Conservation (phyloP, 129 eudicot species). For the Centrapalus pauciflorus region DNA sequence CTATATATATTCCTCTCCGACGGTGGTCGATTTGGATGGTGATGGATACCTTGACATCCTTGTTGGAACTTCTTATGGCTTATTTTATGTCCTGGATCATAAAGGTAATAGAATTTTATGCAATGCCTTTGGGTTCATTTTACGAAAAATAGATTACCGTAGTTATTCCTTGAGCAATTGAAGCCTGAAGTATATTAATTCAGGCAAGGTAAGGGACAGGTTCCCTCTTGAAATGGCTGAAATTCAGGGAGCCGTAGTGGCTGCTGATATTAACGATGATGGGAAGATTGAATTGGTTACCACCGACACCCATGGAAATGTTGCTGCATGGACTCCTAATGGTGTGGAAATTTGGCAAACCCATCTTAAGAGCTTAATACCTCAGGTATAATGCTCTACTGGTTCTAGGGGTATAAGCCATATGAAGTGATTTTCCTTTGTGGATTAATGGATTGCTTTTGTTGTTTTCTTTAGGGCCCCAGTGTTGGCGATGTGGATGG, state of each 20-base stretch:
- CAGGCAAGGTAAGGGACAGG: conserved; percentile 89
- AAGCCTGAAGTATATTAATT: conserved; percentile 5
- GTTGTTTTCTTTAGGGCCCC: conserved; percentile 47
- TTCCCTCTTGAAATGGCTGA: conserved; percentile 99
- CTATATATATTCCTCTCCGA: conserved; percentile 87
- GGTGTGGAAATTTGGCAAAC: conserved; percentile 91
- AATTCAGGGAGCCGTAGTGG: conserved; percentile 91
- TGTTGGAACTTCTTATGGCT: conserved; percentile 96
- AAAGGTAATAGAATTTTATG: conserved; percentile 49
- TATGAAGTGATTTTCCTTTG: conserved; percentile 3
- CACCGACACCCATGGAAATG: conserved; percentile 85
- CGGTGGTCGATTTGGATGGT: conserved; percentile 94
- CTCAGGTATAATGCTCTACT: conserved; percentile 48
- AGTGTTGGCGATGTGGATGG: conserved; percentile 96
- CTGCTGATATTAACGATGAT: conserved; percentile 96
- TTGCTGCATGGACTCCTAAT: conserved; percentile 98
- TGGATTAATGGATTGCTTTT: neutral
- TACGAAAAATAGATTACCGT: neutral
- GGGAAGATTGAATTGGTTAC: conserved; percentile 94
- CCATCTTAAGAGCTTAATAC: conserved; percentile 89
- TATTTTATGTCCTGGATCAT: conserved; percentile 87
- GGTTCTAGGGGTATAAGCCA: neutral
- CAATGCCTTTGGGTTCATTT: too few species aligned
- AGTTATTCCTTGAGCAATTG: conserved; percentile 1
- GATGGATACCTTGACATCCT: conserved; percentile 95